These are phyloP conservation scores for Antitrichia curtipendula DNA, from an alignment of 225 moss, liverwort and hornwort species.

Conservation along the genomic window DNA sequence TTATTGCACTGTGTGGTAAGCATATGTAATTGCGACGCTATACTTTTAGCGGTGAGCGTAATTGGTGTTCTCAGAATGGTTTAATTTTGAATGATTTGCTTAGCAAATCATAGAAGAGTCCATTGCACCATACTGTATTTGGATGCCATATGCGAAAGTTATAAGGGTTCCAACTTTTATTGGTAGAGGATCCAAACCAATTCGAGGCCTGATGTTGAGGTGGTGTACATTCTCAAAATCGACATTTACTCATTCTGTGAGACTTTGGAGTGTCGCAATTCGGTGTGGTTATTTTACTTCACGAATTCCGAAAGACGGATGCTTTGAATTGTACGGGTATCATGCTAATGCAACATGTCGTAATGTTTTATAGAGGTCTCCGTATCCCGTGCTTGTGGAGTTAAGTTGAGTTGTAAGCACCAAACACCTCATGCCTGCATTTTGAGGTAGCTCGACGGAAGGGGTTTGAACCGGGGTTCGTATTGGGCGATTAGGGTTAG, in stretches of 20 bases:
- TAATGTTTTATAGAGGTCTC: background rate
- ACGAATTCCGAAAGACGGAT: background rate
- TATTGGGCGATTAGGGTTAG: constrained; percentile 15
- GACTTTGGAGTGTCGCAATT: background rate
- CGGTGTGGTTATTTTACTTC: too few species aligned
- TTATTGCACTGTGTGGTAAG: background rate
- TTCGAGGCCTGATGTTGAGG: background rate
- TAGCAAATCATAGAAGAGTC: background rate
- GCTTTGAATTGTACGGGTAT: background rate
- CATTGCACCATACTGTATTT: background rate
- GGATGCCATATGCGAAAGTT: background rate
- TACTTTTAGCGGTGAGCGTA: background rate
- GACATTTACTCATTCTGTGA: background rate
- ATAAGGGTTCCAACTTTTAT: background rate
- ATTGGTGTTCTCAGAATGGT: background rate
- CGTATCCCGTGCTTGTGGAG: background rate
- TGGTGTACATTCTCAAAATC: background rate
- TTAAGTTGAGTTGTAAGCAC: background rate
- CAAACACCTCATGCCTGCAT: background rate
- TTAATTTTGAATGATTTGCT: background rate
- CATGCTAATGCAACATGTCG: background rate
- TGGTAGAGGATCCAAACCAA: background rate
- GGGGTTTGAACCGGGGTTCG: background rate
- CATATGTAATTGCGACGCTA: background rate
- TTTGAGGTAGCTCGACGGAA: background rate